Evolutionary conservation across 129 eudicot genomes (phyloP).

Genomic region (Smallanthus sonchifolius): DNA sequence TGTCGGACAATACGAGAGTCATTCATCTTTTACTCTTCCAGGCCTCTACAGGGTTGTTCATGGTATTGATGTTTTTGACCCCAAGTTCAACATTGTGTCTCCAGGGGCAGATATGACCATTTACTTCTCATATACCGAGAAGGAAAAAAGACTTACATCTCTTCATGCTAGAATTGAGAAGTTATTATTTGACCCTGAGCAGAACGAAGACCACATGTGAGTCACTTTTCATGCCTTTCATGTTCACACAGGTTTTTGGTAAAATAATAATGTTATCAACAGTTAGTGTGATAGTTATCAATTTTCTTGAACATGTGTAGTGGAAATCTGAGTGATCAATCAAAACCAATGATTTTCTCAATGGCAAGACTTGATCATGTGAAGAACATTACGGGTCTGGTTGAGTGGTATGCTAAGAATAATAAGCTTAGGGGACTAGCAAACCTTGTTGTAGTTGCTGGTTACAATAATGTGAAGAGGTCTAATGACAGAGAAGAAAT

Average conservation of each 20-base stretch:
- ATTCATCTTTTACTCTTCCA: slow-evolving; percentile 90
- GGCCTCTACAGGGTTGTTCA: slow-evolving; percentile 95
- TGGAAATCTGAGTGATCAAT: slow-evolving; percentile 61
- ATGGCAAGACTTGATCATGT: slow-evolving; percentile 99
- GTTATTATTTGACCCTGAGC: slow-evolving; percentile 78
- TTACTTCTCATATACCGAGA: slow-evolving; percentile 67
- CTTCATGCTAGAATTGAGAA: slow-evolving; percentile 65
- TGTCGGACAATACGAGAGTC: slow-evolving; percentile 98
- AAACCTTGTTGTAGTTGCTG: slow-evolving; percentile 87
- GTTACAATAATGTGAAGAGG: slow-evolving; percentile 67
- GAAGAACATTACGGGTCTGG: slow-evolving; percentile 86
- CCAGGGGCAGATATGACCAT: slow-evolving; percentile 94
- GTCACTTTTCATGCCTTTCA: slow-evolving; percentile 16
- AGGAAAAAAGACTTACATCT: slow-evolving; percentile 73
- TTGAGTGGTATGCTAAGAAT: slow-evolving; percentile 82
- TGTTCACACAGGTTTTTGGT: not conserved
- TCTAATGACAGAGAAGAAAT: slow-evolving; percentile 92
- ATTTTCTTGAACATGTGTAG: slow-evolving; percentile 38
- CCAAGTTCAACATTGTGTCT: slow-evolving; percentile 98
- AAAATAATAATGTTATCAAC: not conserved
- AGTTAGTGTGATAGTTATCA: not conserved
- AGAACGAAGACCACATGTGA: slow-evolving; percentile 73
- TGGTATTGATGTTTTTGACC: slow-evolving; percentile 93
- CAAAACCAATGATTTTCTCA: slow-evolving; percentile 90
- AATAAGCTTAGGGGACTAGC: slow-evolving; percentile 64